Percentiles rank a stretch among this genome's conserved stretches.
Evolutionary conservation across 106 monocot genomes (phyloP).

Genomic region (Platanthera zijinensis): DNA sequence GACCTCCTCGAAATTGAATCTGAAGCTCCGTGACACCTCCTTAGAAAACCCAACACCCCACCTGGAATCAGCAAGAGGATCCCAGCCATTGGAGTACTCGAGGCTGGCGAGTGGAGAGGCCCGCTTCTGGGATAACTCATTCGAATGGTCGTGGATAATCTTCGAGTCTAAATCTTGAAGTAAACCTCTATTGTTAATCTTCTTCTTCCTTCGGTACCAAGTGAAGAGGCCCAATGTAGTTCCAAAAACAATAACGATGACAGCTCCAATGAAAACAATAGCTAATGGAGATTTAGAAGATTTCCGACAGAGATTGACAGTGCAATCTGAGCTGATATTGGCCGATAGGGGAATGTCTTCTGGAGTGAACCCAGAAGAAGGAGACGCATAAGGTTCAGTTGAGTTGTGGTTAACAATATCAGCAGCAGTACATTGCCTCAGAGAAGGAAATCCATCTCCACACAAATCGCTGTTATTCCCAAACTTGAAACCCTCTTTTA

Average conservation of each 20-base stretch:
- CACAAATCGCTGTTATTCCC: constrained; percentile 57
- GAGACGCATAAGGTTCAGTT: constrained; percentile 39
- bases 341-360: constrained; percentile 53
- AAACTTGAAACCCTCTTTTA: constrained; percentile 50
- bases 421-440: constrained; percentile 42
- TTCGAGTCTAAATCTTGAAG: not conserved
- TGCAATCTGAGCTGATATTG: constrained; percentile 34
- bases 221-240: constrained; percentile 29
- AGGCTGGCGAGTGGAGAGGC: constrained; percentile 59
- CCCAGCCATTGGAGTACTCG: constrained; percentile 79
- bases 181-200: constrained; percentile 14
- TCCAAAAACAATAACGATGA: constrained; percentile 22
- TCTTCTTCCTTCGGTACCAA: constrained; percentile 43
- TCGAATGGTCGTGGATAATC: constrained; percentile 26
- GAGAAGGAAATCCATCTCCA: constrained; percentile 52
- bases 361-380: constrained; percentile 15
- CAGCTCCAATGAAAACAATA: constrained; percentile 22
- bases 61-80: constrained; percentile 45
- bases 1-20: constrained; percentile 80
- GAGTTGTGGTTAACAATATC: constrained; percentile 29
- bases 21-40: constrained; percentile 59
- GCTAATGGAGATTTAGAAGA: constrained; percentile 30
- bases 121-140: constrained; percentile 34
- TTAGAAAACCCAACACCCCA: constrained; percentile 42
- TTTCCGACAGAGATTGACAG: constrained; percentile 23